Evolutionary conservation across 2,329 filamentous ascomycete species (phyloP), one percentile per base, ranked within the genome.

Genomic region (Curvularia lunata): DNA sequence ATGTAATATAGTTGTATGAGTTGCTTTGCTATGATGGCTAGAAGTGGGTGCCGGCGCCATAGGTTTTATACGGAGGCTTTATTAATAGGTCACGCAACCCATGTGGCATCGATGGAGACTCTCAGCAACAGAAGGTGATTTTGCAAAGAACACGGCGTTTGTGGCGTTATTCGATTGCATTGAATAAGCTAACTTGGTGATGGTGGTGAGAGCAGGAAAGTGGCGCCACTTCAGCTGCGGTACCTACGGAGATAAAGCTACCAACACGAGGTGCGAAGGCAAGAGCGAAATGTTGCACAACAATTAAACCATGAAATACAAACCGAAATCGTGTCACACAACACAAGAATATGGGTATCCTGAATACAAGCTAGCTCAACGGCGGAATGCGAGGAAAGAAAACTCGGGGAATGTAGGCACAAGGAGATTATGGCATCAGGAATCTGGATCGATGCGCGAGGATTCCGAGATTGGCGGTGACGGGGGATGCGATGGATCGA

Each of bases 401-500:
- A 30, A n/a, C 13, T n/a, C 12, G 10, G 23, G 23, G 23, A 46
- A 19, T 37, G 25, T 21, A 47, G 10, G 18, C 30, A 23, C 16
- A 18, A 25, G 7, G 38, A 23, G 5, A 19, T 13, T 4, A 30
- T 23, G 12, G 8, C 13, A 32, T 34, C 23, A 56, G n/a, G 21
- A 12, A 12, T 56, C 45, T 18, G 28, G 23, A 27, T 27, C 50
- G 34, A 46, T 28, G 19, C 52, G 61, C 32, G 65, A 73, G 1
- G 65, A 64, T 19, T 65, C 57, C 21, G 68, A 73, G 0, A 69
- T 55, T n/a, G 71, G 70, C 5, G 72, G 70, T 3, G 68, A 68
- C 1, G 65, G 72, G 5, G 68, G 67, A 10, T 68, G 65, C 18
- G 61, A 56, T 9, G 42, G 37, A 5, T 64, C 63, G 1, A 68